Base-by-base conservation (phyloP, 306 rosid species). In the Neltuma alba region DNA sequence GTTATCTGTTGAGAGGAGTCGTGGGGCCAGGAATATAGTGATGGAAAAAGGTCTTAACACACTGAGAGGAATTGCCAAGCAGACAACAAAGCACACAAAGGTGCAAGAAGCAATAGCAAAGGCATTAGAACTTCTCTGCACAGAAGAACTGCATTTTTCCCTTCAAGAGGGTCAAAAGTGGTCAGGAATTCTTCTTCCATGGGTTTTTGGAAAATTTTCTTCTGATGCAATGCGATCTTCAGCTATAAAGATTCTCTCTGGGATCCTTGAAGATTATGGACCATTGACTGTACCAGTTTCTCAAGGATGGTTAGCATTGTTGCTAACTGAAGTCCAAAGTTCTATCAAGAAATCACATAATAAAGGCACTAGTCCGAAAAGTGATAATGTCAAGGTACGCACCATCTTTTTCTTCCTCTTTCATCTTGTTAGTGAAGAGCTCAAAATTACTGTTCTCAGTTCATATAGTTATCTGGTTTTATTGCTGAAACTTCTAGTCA, bases 121-220 rank as follows among this genome's bases (percentile, higher is more conserved):
- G 85, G 92, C 96, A 79, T 79, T 93, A 81, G 93, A 95, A 82
- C 88, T 93, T 72, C 86, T 93, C 18, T 88, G 91, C 81, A 71
- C 86, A 15, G 89, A 89, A 74, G 86, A 92, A 79, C 70, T 82
- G 81, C 96, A 83, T 83, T 85, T 95, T 74, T 89, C 99, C 79
- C 92, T 90, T 82, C 87, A 89, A 82, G 97, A 93, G 85, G 84
- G 98, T 81, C 97, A 91, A 85, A 93, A 86, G 84, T 92, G 99
- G 98, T 91, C 97, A 76, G 97, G 91, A 71, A 86, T 93, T 84
- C 86, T 95, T 77, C 85, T 95, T 81, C 88, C 90, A 52, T 95
- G 99, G 99, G 86, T 93, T 66, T 93, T 91, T 74, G 91, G 95
- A 79, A 88, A 89, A 79, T 70, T 75, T 70, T 91, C 96, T 62